Base-by-base conservation (phyloP, 1,284 basidiomycete species). In the Cryptococcus deneoformans region DNA sequence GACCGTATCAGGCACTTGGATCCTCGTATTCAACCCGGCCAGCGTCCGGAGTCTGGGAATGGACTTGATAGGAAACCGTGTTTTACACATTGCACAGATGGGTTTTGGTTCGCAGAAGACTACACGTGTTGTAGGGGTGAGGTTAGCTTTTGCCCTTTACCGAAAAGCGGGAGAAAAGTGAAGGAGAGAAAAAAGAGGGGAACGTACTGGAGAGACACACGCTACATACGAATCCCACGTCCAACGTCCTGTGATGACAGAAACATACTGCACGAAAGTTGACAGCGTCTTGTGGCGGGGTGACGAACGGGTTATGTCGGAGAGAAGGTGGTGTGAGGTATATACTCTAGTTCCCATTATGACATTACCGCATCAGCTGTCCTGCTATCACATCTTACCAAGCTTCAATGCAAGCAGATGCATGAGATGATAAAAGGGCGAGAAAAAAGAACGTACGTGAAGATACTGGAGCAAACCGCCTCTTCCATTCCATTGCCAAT, bases 251-350 rank as follows among this genome's bases (percentile, higher is more conserved):
- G 71, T 97, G 93, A 78, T 99, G 96, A 77, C 96, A 99, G 80
- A 99, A 99, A 76, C 96, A 99, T 6, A 94, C 94, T 0, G 96
- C 96, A 35, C 96, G 84, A 73, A 99, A 95, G 74, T 99, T 96
- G 58, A 98, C 88, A 65, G 88, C 89, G 71, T 98, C 94, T 76
- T 95, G 90, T 1, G 89, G 92, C 0, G 96, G 95, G 36, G 91
- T 86, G 2, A 89, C 86, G 50, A 99, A 75, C 3, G 75, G 82
- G 24, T 86, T 80, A 58, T 85, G 84, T 24, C 93, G 86, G 53
- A 95, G 84, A 3, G 86, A 82, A 3, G 88, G 87, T 9, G 91
- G 84, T 1, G 92, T 85, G n/a, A 96, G 83, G 78, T 94, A 95
- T 36, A 90, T 85, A 86, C 92, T 96, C 61, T 2, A 14, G 6